Evolutionary conservation across 345 rosid species (phyloP).

Genomic region (Murraya paniculata): DNA sequence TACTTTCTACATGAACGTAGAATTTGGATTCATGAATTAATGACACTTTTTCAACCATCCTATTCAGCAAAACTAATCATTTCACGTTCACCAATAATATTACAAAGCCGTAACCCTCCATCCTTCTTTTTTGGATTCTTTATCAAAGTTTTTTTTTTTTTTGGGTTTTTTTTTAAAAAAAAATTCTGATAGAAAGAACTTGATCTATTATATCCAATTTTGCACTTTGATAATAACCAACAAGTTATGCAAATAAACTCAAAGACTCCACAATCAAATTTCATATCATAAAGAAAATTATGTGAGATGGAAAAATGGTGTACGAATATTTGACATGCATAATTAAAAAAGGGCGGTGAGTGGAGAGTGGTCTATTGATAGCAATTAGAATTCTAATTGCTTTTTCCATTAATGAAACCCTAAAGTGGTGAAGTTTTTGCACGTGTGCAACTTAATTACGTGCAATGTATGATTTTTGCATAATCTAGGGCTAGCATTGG

Average conservation of each 20-base stretch:
- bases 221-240: background rate
- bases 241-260: background rate
- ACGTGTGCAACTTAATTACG: constrained; percentile 37
- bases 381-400: background rate
- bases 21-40: constrained; percentile 1
- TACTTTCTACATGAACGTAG: background rate
- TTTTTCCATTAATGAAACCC: constrained; percentile 4
- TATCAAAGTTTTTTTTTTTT: background rate
- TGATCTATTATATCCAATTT: background rate
- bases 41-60: background rate
- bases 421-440: constrained; percentile 22
- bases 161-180: too few relatives aligned
- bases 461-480: constrained; percentile 26
- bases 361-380: constrained; percentile 9
- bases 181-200: background rate
- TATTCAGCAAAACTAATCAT: constrained; percentile 12
- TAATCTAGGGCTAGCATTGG: constrained; percentile 19
- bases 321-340: background rate
- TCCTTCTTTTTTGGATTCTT: background rate
- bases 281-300: background rate
- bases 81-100: constrained; percentile 1
- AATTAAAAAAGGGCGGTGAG: background rate
- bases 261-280: background rate
- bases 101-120: background rate
- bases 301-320: background rate